Conservation (phyloP, 1,139 yeast species). For the Pichia inconspicua region DNA sequence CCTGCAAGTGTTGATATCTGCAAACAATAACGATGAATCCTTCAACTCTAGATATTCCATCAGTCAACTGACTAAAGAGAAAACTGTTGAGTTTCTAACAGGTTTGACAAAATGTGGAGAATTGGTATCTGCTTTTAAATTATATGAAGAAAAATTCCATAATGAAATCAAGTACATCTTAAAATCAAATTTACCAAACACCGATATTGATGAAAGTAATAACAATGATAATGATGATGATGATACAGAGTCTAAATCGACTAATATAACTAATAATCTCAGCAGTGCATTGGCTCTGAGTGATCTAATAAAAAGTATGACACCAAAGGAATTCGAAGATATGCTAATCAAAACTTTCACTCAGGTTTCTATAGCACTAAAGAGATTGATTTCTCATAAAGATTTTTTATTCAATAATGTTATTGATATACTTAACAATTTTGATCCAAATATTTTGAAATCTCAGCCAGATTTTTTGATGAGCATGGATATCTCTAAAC, state of each 20-base stretch:
- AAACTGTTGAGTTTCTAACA: slow-evolving; percentile 39
- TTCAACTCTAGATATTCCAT: slow-evolving; percentile 30
- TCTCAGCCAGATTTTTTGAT: slow-evolving; percentile 38
- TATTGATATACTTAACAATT: slow-evolving; percentile 40
- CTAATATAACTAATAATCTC: slow-evolving; percentile 15
- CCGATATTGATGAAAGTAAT: slow-evolving; percentile 16
- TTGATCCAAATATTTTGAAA: slow-evolving; percentile 24
- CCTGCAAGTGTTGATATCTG: slow-evolving; percentile 37
- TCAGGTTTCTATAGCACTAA: slow-evolving; percentile 60
- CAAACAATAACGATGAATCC: neutral
- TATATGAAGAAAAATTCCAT: slow-evolving; percentile 61
- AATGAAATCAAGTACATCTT: slow-evolving; percentile 69
- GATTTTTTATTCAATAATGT: slow-evolving; percentile 70
- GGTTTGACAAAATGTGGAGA: slow-evolving; percentile 60
- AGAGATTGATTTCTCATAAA: slow-evolving; percentile 72
- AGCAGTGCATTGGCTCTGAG: slow-evolving; percentile 19
- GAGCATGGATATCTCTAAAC: slow-evolving; percentile 51
- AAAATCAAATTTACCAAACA: slow-evolving; percentile 49
- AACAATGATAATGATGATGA: neutral
- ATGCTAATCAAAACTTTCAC: slow-evolving; percentile 61
- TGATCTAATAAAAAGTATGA: slow-evolving; percentile 45
- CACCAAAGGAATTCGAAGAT: slow-evolving; percentile 64
- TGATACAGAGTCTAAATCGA: slow-evolving; percentile 15
- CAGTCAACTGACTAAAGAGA: slow-evolving; percentile 30
- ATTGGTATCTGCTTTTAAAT: slow-evolving; percentile 53